Percentiles rank a stretch among this genome's conserved stretches.
Conservation (phyloP, 2,329 filamentous ascomycete species). For the Pseudomassariella vexata region DNA sequence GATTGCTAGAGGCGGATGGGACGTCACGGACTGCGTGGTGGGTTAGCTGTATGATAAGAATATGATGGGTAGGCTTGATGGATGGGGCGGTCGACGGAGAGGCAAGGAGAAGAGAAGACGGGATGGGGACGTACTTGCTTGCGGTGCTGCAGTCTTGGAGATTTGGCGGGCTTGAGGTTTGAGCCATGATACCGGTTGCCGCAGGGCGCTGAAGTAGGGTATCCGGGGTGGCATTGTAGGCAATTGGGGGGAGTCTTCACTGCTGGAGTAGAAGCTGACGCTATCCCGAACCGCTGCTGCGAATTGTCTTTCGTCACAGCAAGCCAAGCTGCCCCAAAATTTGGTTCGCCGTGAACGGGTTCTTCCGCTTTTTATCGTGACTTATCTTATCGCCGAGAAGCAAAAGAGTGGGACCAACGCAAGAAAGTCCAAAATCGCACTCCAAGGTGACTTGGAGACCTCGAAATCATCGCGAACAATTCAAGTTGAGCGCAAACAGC, state of each 20-base stretch:
- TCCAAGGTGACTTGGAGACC: too few relatives aligned
- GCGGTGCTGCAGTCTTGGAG: slow-evolving; percentile 15
- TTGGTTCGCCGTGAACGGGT: too few relatives aligned
- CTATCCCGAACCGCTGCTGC: slow-evolving; percentile 5
- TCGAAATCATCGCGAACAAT: too few relatives aligned
- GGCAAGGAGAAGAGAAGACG: not conserved
- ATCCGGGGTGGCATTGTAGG: slow-evolving; percentile 36
- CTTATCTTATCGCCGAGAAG: too few relatives aligned
- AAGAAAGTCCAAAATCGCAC: too few relatives aligned
- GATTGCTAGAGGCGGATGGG: slow-evolving; percentile 11
- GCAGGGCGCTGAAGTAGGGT: slow-evolving; percentile 18
- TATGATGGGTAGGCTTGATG: slow-evolving; percentile 1
- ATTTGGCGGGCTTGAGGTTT: slow-evolving; percentile 17
- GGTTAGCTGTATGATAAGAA: too few relatives aligned
- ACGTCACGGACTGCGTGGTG: slow-evolving; percentile 17
- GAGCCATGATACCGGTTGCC: slow-evolving; percentile 15
- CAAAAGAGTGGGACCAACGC: too few relatives aligned
- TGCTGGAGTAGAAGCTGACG: slow-evolving; percentile 5
- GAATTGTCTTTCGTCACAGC: too few relatives aligned
- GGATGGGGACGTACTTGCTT: slow-evolving; percentile 15
- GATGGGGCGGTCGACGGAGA: not conserved
- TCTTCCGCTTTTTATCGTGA: too few relatives aligned
- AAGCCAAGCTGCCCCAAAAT: too few relatives aligned
- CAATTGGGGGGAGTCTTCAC: slow-evolving; percentile 8
- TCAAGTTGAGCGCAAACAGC: too few relatives aligned